These are phyloP conservation scores for Sclerotinia borealis DNA, from an alignment of 2,329 filamentous ascomycete species.

Conservation along the genomic window DNA sequence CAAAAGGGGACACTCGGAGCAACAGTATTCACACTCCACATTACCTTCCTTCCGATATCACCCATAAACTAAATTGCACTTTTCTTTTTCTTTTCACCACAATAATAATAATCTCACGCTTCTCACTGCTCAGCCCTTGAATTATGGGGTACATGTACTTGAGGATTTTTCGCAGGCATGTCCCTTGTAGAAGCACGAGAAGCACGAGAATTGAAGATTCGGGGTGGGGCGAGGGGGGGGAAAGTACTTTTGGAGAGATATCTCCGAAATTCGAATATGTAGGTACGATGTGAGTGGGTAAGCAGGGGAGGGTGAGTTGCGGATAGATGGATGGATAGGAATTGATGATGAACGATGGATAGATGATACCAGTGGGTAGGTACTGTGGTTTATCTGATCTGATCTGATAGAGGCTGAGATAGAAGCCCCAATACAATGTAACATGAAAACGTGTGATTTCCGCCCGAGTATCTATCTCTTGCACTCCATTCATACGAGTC, in stretches of 20 bases:
- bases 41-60: background rate
- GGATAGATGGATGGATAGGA: background rate
- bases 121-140: background rate
- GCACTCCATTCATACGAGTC: background rate
- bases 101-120: too few relatives aligned
- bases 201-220: background rate
- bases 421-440: background rate
- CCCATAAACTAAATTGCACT: background rate
- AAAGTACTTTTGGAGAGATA: background rate
- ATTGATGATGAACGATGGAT: too few relatives aligned
- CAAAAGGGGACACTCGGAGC: too few relatives aligned
- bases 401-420: background rate
- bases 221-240: too few relatives aligned
- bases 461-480: background rate
- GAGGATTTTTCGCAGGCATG: background rate
- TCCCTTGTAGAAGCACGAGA: background rate
- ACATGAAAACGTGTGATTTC: background rate
- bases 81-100: too few relatives aligned
- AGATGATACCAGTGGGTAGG: too few relatives aligned
- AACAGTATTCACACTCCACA: too few relatives aligned
- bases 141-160: slow-evolving; percentile 3
- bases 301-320: background rate
- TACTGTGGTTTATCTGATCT: background rate
- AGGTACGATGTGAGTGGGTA: too few relatives aligned
- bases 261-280: too few relatives aligned